Evolutionary conservation across 768 basidiomycete species (phyloP).

Genomic region (Rubroboletus satanas): DNA sequence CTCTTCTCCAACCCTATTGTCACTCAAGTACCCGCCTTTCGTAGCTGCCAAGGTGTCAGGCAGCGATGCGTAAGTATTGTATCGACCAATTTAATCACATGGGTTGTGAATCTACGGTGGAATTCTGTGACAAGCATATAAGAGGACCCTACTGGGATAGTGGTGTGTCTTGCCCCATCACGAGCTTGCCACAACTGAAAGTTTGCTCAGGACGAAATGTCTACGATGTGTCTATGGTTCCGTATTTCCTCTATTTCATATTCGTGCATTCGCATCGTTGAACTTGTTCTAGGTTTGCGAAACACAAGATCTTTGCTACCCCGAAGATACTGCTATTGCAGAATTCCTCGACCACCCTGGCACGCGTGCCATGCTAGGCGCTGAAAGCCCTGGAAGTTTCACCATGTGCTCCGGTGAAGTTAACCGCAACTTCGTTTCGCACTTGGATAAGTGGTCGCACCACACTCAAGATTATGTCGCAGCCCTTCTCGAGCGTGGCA

Average conservation of each 20-base stretch:
- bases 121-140: slow-evolving; percentile 60
- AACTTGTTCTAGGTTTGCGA: slow-evolving; percentile 21
- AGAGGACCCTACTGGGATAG: slow-evolving; percentile 38
- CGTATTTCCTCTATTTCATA: background rate
- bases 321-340: slow-evolving; percentile 37
- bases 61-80: slow-evolving; percentile 53
- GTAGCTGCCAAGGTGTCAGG: slow-evolving; percentile 69
- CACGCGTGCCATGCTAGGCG: slow-evolving; percentile 45
- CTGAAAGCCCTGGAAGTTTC: slow-evolving; percentile 47
- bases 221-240: slow-evolving; percentile 56
- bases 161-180: slow-evolving; percentile 25
- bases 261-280: background rate
- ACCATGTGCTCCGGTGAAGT: slow-evolving; percentile 54
- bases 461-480: slow-evolving; percentile 57
- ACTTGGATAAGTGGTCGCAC: slow-evolving; percentile 57
- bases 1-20: background rate
- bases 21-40: background rate
- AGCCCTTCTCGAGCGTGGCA: slow-evolving; percentile 50
- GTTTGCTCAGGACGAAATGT: slow-evolving; percentile 40
- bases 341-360: slow-evolving; percentile 45
- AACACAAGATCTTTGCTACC: slow-evolving; percentile 35
- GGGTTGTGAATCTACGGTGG: slow-evolving; percentile 61
- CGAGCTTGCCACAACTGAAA: background rate
- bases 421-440: slow-evolving; percentile 44
- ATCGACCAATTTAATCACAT: slow-evolving; percentile 63